Evolutionary conservation across 2,329 filamentous ascomycete genomes (phyloP).

Genomic region (Verticillium isaacii): DNA sequence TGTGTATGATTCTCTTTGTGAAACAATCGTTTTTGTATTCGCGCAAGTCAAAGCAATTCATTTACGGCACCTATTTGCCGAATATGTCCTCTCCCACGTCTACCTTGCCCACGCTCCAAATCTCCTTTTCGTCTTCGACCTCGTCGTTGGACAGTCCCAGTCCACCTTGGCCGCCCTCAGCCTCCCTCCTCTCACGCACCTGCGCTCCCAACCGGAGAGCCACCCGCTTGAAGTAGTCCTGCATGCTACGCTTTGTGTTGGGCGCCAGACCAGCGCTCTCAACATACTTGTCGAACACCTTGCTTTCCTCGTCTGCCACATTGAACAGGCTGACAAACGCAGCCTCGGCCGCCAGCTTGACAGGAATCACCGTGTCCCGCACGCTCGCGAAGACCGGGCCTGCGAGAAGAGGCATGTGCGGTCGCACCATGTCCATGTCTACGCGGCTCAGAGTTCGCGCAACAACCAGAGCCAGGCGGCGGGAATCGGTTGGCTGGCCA

Average conservation of each 20-base stretch:
- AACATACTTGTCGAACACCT: conserved; percentile 90
- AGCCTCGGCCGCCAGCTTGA: conserved; percentile 92
- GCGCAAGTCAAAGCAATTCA: neutral
- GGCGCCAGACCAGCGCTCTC: conserved; percentile 61
- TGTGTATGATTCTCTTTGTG: neutral
- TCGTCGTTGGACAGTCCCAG: conserved; percentile 87
- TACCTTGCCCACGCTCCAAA: conserved; percentile 91
- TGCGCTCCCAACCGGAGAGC: conserved; percentile 80
- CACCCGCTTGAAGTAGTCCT: conserved; percentile 95
- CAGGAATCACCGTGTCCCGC: conserved; percentile 85
- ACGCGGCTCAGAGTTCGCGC: conserved; percentile 78
- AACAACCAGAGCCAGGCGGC: conserved; percentile 81
- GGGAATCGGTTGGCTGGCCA: conserved; percentile 74
- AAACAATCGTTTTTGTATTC: neutral
- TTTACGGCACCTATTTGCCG: conserved; percentile 20
- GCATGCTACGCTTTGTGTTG: conserved; percentile 81
- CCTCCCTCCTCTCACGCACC: conserved; percentile 82
- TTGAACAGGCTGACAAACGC: conserved; percentile 89
- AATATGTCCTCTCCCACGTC: conserved; percentile 65
- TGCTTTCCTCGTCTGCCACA: conserved; percentile 80
- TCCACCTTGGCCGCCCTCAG: conserved; percentile 83
- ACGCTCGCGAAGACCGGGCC: conserved; percentile 85
- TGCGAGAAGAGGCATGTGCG: conserved; percentile 75
- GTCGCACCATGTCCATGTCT: conserved; percentile 74
- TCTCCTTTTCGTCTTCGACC: conserved; percentile 87